Evolutionary conservation across 225 moss, liverwort and hornwort genomes (phyloP).

Genomic region (Physcomitrium patens): DNA sequence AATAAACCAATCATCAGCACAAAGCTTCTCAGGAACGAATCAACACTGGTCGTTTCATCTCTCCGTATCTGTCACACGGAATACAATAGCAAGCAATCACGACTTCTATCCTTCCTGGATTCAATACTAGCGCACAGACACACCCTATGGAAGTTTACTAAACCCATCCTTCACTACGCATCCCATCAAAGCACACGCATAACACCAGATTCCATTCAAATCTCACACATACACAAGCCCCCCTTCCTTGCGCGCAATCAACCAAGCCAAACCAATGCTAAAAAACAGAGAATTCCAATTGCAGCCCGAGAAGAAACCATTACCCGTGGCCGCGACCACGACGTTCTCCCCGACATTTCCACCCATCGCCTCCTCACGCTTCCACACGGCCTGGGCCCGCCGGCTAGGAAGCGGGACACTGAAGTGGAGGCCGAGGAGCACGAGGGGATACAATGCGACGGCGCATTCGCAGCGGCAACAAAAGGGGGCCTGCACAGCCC

Average conservation of each 20-base stretch:
- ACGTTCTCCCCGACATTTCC: not conserved
- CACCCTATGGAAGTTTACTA: slow-evolving; percentile 19
- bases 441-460: slow-evolving; percentile 47
- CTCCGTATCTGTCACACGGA: slow-evolving; percentile 24
- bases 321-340: slow-evolving; percentile 39
- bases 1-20: slow-evolving; percentile 41
- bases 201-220: slow-evolving; percentile 4
- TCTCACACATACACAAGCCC: not conserved
- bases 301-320: slow-evolving; percentile 21
- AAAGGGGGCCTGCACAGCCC: slow-evolving; percentile 56
- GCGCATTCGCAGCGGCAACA: slow-evolving; percentile 29
- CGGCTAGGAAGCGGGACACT: slow-evolving; percentile 41
- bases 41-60: slow-evolving; percentile 24
- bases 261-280: not conserved
- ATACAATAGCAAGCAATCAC: slow-evolving; percentile 4
- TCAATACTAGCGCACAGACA: not conserved
- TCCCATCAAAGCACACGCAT: slow-evolving; percentile 5
- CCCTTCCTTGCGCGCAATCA: not conserved
- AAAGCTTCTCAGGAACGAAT: not conserved
- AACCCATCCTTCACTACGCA: slow-evolving; percentile 9
- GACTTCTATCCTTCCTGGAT: not conserved
- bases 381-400: slow-evolving; percentile 9
- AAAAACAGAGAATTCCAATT: slow-evolving; percentile 20
- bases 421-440: slow-evolving; percentile 42
- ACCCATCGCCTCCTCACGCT: slow-evolving; percentile 11